These are phyloP conservation scores for Colletotrichum sp. DNA, from an alignment of 2,329 filamentous ascomycete species.

Conservation along the genomic window DNA sequence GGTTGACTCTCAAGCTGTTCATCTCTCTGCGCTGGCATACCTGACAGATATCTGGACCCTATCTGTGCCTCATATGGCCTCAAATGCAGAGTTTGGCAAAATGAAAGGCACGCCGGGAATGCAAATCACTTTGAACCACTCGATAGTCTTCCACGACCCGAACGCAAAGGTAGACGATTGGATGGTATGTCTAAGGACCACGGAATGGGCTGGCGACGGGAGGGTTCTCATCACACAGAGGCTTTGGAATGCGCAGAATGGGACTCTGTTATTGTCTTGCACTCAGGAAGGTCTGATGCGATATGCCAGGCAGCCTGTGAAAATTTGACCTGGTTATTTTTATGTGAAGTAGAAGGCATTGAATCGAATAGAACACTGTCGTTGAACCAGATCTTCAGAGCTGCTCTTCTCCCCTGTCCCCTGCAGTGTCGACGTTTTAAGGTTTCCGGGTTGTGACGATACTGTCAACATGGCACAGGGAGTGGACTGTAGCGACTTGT, in stretches of 20 bases:
- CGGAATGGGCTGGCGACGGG: not conserved
- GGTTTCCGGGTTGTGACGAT: not conserved
- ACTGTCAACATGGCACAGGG: not conserved
- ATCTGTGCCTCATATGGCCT: not conserved
- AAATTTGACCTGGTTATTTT: not conserved
- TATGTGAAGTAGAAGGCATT: accelerated
- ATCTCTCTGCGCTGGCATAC: not conserved
- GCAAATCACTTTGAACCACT: not conserved
- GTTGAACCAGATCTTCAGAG: not conserved
- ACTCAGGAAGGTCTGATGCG: not conserved
- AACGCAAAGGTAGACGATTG: not conserved
- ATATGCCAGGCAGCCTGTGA: not conserved
- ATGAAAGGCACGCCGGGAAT: not conserved
- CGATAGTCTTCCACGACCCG: not conserved
- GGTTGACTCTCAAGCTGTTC: not conserved
- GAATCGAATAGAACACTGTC: not conserved
- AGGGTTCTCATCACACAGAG: not conserved
- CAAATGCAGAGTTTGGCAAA: not conserved
- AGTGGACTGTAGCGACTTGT: not conserved
- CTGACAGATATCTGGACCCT: not conserved
- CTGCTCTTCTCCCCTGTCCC: not conserved
- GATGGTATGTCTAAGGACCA: not conserved
- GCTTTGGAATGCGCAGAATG: not conserved
- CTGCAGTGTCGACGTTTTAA: not conserved
- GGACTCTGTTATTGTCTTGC: not conserved